These are phyloP conservation scores for Moesziomyces globuligerus DNA, from an alignment of 1,284 basidiomycete genomes.

Conservation along the genomic window DNA sequence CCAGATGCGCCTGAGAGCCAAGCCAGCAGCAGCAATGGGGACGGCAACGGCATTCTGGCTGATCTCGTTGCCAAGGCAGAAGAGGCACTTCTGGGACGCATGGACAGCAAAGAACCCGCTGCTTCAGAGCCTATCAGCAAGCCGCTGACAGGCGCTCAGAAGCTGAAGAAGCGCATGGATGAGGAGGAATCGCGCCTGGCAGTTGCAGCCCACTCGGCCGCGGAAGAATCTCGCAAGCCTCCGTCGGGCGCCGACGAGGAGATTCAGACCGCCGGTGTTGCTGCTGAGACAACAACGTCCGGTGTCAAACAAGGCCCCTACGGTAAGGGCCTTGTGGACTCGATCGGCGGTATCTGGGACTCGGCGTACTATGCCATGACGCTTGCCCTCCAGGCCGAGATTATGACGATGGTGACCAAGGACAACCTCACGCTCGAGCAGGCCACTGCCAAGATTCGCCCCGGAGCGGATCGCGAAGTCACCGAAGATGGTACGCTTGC, in stretches of 20 bases:
- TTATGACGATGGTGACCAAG: conserved; percentile 33
- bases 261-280: conserved; percentile 20
- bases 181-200: conserved; percentile 42
- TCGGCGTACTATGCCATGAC: conserved; percentile 65
- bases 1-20: background rate
- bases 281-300: conserved; percentile 4
- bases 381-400: conserved; percentile 41
- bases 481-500: conserved; percentile 33
- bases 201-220: conserved; percentile 40
- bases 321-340: conserved; percentile 68
- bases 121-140: background rate
- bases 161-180: conserved; percentile 42
- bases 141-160: conserved; percentile 12
- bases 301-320: conserved; percentile 49
- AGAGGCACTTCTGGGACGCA: conserved; percentile 21
- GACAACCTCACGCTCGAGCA: conserved; percentile 51
- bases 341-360: conserved; percentile 68
- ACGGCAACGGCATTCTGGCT: conserved; percentile 21
- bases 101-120: background rate
- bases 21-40: conserved; percentile 3
- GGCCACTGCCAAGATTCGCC: conserved; percentile 42
- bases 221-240: conserved; percentile 32
- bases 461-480: conserved; percentile 29
- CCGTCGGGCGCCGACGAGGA: conserved; percentile 7
- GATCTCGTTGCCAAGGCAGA: conserved; percentile 41